A percentile compares a stretch with the other conserved stretches of the same genome.
Conservation (phyloP, 257 asterid species). For the Solanum bulbocastanum region DNA sequence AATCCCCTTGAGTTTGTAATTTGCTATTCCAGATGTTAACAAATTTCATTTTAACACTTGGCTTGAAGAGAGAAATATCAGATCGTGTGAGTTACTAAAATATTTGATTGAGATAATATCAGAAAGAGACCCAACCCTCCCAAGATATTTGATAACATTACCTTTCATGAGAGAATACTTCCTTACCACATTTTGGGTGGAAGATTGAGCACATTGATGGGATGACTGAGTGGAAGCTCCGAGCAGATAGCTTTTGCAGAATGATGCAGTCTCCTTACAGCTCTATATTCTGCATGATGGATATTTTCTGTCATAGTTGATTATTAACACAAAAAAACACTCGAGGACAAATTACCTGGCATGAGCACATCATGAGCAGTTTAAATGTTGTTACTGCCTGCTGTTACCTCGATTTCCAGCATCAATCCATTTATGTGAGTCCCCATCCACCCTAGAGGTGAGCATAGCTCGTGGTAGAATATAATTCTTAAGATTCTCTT, state of each 20-base stretch:
- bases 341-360: constrained; percentile 2
- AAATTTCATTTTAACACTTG: no score
- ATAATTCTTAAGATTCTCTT: no score
- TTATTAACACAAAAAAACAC: not conserved
- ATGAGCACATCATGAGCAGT: not conserved
- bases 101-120: not conserved
- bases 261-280: constrained; percentile 9
- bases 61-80: no score
- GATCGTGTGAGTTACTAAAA: not conserved
- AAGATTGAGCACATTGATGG: constrained; percentile 14
- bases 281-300: constrained; percentile 27
- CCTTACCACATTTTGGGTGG: constrained; percentile 14
- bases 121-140: not conserved
- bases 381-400: constrained; percentile 14
- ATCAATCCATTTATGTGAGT: constrained; percentile 9
- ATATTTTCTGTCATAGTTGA: constrained; percentile 14
- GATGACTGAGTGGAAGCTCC: constrained; percentile 18
- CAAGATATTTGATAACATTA: not conserved
- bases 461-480: not conserved
- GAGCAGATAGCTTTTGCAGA: not conserved
- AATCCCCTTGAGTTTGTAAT: no score
- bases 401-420: not conserved
- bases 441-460: not conserved
- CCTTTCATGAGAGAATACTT: constrained; percentile 22
- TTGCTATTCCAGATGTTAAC: no score